Conservation (phyloP, 225 moss, liverwort and hornwort genomes). For the Ulota crispa region DNA sequence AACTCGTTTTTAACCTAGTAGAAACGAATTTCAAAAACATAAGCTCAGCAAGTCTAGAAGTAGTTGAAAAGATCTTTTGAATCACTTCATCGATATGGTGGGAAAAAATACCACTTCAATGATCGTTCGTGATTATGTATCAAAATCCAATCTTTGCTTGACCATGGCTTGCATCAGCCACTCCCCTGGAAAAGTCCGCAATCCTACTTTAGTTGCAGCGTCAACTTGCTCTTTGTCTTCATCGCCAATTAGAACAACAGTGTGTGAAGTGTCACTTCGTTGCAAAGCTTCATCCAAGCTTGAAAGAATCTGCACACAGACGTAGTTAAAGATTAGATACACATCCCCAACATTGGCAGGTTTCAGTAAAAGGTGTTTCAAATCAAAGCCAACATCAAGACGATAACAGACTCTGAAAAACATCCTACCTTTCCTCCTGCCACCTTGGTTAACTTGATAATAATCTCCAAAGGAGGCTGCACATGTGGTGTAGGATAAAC, state of each 20-base stretch:
- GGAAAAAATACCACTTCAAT: neutral
- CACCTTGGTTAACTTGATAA: conserved; percentile 55
- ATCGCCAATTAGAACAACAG: conserved; percentile 57
- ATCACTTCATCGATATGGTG: too few species aligned
- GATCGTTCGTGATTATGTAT: conserved; percentile 10
- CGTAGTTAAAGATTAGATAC: neutral
- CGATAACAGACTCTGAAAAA: neutral
- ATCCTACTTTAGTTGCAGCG: conserved; percentile 55
- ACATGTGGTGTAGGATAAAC: conserved; percentile 65
- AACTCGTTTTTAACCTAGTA: neutral
- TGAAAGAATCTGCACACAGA: conserved; percentile 52
- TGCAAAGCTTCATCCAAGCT: conserved; percentile 56
- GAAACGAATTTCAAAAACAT: neutral
- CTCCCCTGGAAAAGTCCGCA: conserved; percentile 59
- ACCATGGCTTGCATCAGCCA: conserved; percentile 83
- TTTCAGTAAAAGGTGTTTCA: neutral
- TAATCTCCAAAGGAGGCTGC: conserved; percentile 58
- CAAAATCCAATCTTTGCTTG: conserved; percentile 70
- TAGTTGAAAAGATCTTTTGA: neutral
- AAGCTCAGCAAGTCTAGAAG: neutral
- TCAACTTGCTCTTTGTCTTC: conserved; percentile 57
- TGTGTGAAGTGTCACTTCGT: conserved; percentile 43
- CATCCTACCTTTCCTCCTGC: conserved; percentile 75
- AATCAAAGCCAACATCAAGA: neutral
- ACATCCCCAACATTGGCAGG: neutral